Conservation (phyloP, 2,329 filamentous ascomycete genomes). For the Capronia coronata region DNA sequence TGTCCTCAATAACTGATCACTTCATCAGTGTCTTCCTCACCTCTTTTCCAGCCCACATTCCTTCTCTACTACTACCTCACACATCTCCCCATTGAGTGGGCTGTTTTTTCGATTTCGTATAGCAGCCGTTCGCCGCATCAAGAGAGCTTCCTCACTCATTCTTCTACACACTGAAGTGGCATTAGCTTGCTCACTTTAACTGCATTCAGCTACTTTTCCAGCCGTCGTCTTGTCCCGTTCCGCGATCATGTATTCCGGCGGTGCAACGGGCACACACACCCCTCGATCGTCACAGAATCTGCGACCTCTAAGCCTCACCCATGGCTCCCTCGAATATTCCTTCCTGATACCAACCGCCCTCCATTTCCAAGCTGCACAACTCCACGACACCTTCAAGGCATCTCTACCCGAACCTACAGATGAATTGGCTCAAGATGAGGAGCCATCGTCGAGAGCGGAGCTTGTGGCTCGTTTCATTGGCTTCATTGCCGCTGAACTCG, state of each 20-base stretch:
- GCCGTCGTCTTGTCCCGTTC: conserved; percentile 1
- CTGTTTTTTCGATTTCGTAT: not conserved
- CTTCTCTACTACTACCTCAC: not conserved
- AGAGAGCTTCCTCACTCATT: conserved; percentile 13
- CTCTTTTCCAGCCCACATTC: not conserved
- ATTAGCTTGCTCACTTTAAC: conserved; percentile 29
- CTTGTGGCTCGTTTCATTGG: conserved; percentile 90
- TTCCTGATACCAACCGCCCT: conserved; percentile 92
- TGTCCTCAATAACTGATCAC: conserved; percentile 16
- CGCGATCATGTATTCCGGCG: conserved; percentile 29
- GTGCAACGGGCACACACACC: conserved; percentile 87
- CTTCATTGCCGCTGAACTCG: conserved; percentile 79
- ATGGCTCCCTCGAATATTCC: conserved; percentile 92
- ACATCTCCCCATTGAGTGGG: not conserved
- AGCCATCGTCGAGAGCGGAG: conserved; percentile 92
- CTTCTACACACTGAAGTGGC: conserved; percentile 23
- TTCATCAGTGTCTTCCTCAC: conserved; percentile 1
- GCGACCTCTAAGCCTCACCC: conserved; percentile 79
- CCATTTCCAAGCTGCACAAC: conserved; percentile 90
- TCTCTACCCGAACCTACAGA: conserved; percentile 87
- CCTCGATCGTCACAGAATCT: conserved; percentile 89
- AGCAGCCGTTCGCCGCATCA: not conserved
- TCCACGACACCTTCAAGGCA: conserved; percentile 82
- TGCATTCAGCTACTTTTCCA: not conserved
- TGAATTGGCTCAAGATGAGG: conserved; percentile 94